Percentiles rank a stretch among this genome's conserved stretches.
phyloP scores from a whole-genome alignment of 2,329 filamentous ascomycete species.

The Knoxdaviesia proteae region DNA sequence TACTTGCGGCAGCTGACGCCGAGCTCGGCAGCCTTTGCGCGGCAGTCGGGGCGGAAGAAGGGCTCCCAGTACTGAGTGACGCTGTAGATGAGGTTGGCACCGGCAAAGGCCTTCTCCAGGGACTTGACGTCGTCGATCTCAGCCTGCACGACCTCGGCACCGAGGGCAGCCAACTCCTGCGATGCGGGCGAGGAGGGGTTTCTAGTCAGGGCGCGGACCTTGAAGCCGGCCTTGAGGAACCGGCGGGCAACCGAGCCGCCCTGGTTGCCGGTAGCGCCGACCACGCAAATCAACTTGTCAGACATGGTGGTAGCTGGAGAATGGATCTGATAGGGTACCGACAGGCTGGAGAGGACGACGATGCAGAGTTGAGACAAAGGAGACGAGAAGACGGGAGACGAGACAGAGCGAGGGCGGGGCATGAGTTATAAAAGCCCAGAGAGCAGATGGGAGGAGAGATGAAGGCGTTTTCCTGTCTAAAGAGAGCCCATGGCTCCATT shows the following conservation, averaged over 20 bases:
- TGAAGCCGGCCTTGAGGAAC: slow-evolving; percentile 20
- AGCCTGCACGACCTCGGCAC: slow-evolving; percentile 21
- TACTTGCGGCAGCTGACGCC: slow-evolving; percentile 20
- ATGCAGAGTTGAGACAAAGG: too few species aligned
- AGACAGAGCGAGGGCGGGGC: too few species aligned
- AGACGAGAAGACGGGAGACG: too few species aligned
- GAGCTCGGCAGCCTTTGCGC: slow-evolving; percentile 14
- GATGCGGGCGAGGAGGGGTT: slow-evolving; percentile 19
- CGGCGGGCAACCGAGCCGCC: slow-evolving; percentile 29
- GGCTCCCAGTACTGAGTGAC: slow-evolving; percentile 35
- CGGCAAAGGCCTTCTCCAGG: slow-evolving; percentile 19
- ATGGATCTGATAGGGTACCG: too few species aligned
- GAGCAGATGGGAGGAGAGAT: too few species aligned
- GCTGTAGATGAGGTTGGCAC: slow-evolving; percentile 29
- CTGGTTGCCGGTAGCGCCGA: slow-evolving; percentile 28
- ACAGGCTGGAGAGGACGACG: too few species aligned
- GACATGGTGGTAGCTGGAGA: neutral
- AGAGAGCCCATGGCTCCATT: too few species aligned
- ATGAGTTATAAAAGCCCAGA: too few species aligned
- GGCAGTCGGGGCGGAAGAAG: slow-evolving; percentile 22
- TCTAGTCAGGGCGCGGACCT: slow-evolving; percentile 26
- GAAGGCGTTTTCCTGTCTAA: too few species aligned
- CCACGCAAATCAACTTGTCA: slow-evolving; percentile 20
- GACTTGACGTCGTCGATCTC: slow-evolving; percentile 20
- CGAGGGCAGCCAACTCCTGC: slow-evolving; percentile 16